Base-by-base conservation (phyloP, 2,329 filamentous ascomycete genomes). In the Ilyonectria sp. region DNA sequence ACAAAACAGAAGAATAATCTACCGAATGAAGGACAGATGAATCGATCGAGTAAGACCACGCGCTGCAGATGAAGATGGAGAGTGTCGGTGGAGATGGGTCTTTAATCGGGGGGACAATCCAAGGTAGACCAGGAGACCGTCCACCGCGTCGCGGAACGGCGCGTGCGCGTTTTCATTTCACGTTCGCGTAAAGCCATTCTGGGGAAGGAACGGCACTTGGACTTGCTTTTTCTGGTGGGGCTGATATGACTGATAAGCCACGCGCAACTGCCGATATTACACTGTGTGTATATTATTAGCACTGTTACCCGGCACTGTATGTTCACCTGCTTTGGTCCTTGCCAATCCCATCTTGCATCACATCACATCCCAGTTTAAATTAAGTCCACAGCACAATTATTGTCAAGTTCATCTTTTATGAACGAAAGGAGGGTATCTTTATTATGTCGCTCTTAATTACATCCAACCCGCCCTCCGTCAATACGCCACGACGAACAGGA, bases 101-200 rank as follows among this genome's bases (percentile, higher is more conserved):
- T 63, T 52, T 47, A 46, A 10, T 65, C 60, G 43, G 53, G 55
- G 35, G 55, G 31, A 26, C 29, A 15, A 61, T 37, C 55, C 50
- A 56, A 46, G 44, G 55, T 49, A 54, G 52, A 65, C 59, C 65
- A 60, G 46, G 44, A 40, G 6, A 53, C 40, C 33, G 56, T 67
- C 21, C 63, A 63, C 69, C 72, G 72, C 74, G 73, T 75, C 72
- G 64, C 63, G 43, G 54, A 58, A 55, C 26, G 49, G 50, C 66
- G 67, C 64, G 67, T 63, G 63, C 74, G 72, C 74, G 74, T 72
- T 72, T 56, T 43, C 40, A 43, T 72, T 56, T 43, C 40, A 43
- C 31, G 19, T 8, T 72, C 74, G 74, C 74, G 74, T 75, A 69
- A 72, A 75, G 69, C 68, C 44, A 49, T 68, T 33, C 55, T 66